Evolutionary conservation across 345 rosid genomes (phyloP).

Genomic region (Noccaea caerulescens): DNA sequence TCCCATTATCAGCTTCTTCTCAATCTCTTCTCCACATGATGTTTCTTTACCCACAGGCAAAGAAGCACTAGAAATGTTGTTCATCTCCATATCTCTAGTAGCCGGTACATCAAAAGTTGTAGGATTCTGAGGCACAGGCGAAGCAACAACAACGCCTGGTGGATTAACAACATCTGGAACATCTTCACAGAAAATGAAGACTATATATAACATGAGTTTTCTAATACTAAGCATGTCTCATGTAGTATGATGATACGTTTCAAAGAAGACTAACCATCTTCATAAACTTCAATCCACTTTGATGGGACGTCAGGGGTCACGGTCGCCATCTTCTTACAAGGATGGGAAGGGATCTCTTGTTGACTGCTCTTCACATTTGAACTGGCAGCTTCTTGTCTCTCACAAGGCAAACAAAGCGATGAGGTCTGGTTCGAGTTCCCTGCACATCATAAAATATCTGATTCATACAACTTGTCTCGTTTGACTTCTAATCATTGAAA

Average conservation of each 20-base stretch:
- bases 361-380: conserved; percentile 21
- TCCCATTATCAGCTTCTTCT: conserved; percentile 38
- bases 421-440: conserved; percentile 17
- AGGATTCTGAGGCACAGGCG: conserved; percentile 16
- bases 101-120: not conserved
- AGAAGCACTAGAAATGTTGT: not conserved
- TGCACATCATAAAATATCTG: conserved; percentile 15
- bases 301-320: conserved; percentile 40
- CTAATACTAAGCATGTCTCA: no score
- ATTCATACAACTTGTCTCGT: conserved; percentile 6
- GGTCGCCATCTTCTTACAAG: conserved; percentile 5
- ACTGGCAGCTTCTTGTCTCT: conserved; percentile 28
- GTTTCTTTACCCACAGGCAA: conserved; percentile 18
- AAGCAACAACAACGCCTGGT: conserved; percentile 15
- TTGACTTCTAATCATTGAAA: not conserved
- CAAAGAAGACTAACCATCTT: conserved; percentile 37
- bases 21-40: conserved; percentile 19
- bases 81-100: no score
- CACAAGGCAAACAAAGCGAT: conserved; percentile 21
- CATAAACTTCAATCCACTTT: conserved; percentile 31
- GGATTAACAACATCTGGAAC: not conserved
- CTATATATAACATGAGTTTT: conserved; percentile 16
- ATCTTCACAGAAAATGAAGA: conserved; percentile 30
- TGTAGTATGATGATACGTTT: not conserved
- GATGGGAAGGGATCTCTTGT: conserved; percentile 25